Conservation (phyloP, 139 green algal species). For the Micromonas pusilla region DNA sequence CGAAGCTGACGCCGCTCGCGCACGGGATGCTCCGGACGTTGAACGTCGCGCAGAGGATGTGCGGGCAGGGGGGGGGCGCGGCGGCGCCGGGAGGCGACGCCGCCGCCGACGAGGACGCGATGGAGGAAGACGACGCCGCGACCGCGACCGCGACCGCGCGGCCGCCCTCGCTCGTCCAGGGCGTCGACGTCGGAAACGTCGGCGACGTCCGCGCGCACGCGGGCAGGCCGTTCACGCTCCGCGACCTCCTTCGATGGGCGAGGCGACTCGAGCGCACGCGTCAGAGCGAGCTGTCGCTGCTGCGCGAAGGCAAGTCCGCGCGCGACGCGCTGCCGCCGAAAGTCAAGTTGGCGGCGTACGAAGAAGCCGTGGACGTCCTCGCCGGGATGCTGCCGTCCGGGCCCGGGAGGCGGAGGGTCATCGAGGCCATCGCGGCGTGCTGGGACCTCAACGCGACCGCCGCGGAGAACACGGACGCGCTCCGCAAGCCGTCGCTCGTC, state of each 20-base stretch:
- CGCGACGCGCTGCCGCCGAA: not conserved
- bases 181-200: not conserved
- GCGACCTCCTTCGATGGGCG: conserved; percentile 19
- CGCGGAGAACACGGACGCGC: not conserved
- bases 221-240: conserved; percentile 13
- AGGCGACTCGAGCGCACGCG: not conserved
- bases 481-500: not conserved
- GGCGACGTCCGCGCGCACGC: not conserved
- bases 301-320: not conserved
- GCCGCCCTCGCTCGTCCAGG: no score
- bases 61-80: not conserved
- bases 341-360: not conserved
- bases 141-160: not conserved
- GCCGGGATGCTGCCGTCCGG: conserved; percentile 2
- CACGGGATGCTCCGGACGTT: not conserved
- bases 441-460: not conserved
- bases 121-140: not conserved
- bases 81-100: not conserved
- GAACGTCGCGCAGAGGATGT: not conserved
- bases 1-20: not conserved
- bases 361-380: conserved; percentile 17
- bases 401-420: not conserved
- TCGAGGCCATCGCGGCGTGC: conserved; percentile 7
- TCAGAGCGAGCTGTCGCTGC: not conserved
- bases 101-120: not conserved